These are phyloP conservation scores for Hymenoscyphus fructigenus DNA, from an alignment of 2,329 filamentous ascomycete genomes.

Conservation along the genomic window DNA sequence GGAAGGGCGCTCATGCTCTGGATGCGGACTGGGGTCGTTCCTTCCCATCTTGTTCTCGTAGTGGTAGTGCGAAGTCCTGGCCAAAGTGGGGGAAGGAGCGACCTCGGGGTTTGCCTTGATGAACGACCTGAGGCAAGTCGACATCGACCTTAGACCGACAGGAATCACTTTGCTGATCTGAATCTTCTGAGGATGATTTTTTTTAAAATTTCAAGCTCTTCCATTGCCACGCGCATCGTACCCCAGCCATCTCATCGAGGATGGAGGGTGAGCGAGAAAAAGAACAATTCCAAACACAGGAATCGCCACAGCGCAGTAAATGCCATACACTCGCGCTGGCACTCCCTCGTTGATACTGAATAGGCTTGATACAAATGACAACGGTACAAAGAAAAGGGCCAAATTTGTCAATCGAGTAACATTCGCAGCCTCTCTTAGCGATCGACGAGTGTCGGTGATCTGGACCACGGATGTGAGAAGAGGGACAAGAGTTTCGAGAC, in stretches of 20 bases:
- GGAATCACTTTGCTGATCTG: too few relatives aligned
- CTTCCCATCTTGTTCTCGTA: too few relatives aligned
- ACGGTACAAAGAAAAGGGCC: conserved; percentile 14
- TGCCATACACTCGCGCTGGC: neutral
- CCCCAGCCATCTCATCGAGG: neutral
- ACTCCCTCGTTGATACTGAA: conserved; percentile 14
- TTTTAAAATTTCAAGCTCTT: neutral
- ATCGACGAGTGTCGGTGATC: conserved; percentile 15
- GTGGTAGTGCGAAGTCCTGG: too few relatives aligned
- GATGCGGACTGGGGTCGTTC: too few relatives aligned
- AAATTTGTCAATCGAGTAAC: conserved; percentile 19
- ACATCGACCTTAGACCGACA: too few relatives aligned
- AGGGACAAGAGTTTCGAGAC: conserved; percentile 16
- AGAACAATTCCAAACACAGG: conserved; percentile 4
- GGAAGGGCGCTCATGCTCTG: too few relatives aligned
- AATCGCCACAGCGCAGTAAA: conserved; percentile 7
- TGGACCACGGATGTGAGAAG: conserved; percentile 19
- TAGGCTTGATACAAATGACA: conserved; percentile 11
- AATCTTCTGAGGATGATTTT: too few relatives aligned
- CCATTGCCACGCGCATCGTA: neutral
- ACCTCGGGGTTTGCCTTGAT: too few relatives aligned
- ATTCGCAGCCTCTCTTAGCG: conserved; percentile 17
- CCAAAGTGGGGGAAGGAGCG: too few relatives aligned
- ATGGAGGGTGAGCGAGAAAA: neutral
- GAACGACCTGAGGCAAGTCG: too few relatives aligned